Conservation (phyloP, 2,329 filamentous ascomycete species). For the Clonostachys rhizophaga region DNA sequence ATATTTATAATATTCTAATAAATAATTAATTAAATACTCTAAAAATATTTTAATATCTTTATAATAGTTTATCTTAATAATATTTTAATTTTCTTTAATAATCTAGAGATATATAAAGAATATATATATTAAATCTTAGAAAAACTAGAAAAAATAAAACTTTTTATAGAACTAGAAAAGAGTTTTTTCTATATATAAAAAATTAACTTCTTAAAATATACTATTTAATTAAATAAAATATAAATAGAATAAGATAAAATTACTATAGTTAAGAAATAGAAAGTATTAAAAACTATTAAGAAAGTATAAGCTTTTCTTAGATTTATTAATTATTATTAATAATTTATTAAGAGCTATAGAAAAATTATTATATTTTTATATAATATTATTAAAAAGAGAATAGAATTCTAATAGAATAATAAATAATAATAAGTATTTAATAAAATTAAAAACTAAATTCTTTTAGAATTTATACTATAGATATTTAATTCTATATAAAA, state of each 20-base stretch:
- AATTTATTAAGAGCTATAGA: neutral
- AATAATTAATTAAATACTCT: neutral
- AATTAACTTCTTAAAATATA: neutral
- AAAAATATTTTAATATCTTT: neutral
- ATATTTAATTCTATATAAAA: neutral
- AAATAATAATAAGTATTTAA: neutral
- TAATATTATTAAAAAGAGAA: neutral
- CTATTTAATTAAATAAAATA: neutral
- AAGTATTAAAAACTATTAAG: neutral
- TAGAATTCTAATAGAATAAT: neutral
- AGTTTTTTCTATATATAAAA: neutral
- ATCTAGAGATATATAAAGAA: neutral
- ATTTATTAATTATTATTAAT: neutral
- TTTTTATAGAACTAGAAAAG: neutral
- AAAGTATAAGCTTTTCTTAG: neutral
- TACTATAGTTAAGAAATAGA: neutral
- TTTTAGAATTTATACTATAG: neutral
- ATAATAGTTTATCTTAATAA: neutral
- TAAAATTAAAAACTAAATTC: neutral
- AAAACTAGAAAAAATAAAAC: neutral
- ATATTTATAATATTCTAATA: neutral
- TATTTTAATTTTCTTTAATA: neutral
- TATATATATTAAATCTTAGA: neutral
- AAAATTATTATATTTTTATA: neutral
- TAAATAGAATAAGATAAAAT: neutral